phyloP scores from a whole-genome alignment of 2,329 filamentous ascomycete genomes.

The Phyllosticta capitalensis region DNA sequence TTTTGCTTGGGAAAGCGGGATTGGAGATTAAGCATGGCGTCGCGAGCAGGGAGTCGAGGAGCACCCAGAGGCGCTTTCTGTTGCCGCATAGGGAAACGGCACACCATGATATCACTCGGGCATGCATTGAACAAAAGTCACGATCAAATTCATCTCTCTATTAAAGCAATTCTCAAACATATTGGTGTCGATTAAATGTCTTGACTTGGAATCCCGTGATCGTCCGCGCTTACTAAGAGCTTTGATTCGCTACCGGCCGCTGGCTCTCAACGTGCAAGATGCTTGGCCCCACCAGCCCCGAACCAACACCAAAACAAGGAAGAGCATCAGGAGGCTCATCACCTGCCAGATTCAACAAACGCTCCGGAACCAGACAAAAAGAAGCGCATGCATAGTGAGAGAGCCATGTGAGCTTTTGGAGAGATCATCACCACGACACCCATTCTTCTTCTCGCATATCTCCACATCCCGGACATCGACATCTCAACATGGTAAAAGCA shows the following conservation, averaged over 20 bases:
- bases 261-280: not conserved
- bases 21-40: conserved; percentile 7
- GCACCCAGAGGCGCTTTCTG: not conserved
- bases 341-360: not conserved
- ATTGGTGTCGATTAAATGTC: too few species aligned
- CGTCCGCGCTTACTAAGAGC: not conserved
- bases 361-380: not conserved
- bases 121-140: not conserved
- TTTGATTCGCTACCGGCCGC: not conserved
- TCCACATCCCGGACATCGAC: not conserved
- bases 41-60: not conserved
- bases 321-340: not conserved
- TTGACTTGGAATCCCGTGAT: not conserved
- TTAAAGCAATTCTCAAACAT: not conserved
- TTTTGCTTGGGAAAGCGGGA: not conserved
- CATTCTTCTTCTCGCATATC: not conserved
- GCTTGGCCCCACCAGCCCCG: not conserved
- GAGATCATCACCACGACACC: not conserved
- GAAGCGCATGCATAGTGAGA: not conserved
- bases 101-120: not conserved
- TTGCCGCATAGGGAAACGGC: not conserved
- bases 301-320: not conserved
- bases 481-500: not conserved
- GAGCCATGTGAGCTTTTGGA: not conserved
- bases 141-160: not conserved